Conservation (phyloP, 768 basidiomycete genomes). For the Strobilomyces confusus region DNA sequence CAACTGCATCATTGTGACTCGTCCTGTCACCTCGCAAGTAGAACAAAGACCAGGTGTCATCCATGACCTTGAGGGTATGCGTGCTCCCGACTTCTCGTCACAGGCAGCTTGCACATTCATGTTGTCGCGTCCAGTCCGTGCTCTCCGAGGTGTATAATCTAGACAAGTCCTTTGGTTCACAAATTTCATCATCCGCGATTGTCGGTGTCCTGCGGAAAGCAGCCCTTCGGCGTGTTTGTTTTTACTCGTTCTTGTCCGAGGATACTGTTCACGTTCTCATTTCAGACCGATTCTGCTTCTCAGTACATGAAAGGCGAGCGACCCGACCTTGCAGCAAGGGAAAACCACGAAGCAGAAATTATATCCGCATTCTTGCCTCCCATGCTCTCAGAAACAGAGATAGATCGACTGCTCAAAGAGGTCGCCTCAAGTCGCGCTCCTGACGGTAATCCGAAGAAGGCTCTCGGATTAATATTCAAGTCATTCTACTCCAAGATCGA, state of each 20-base stretch:
- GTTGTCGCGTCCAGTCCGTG: constrained; percentile 44
- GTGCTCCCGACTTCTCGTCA: background rate
- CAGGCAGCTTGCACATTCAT: background rate
- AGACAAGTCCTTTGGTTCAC: constrained; percentile 51
- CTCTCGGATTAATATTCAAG: constrained; percentile 52
- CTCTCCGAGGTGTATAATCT: constrained; percentile 65
- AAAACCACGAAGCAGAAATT: constrained; percentile 52
- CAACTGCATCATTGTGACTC: background rate
- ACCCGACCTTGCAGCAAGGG: constrained; percentile 61
- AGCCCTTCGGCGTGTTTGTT: constrained; percentile 52
- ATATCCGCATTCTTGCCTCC: constrained; percentile 59
- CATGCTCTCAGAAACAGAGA: constrained; percentile 48
- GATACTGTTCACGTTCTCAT: constrained; percentile 7
- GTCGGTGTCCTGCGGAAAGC: constrained; percentile 56
- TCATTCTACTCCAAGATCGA: constrained; percentile 61
- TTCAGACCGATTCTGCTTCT: constrained; percentile 54
- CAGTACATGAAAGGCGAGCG: constrained; percentile 58
- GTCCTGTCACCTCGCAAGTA: constrained; percentile 24
- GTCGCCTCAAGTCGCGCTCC: constrained; percentile 31
- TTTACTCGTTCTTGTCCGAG: background rate
- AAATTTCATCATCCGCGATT: constrained; percentile 46
- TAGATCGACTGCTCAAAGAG: constrained; percentile 48
- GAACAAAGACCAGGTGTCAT: constrained; percentile 53
- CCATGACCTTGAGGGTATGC: constrained; percentile 57
- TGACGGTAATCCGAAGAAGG: constrained; percentile 20